phyloP scores from a whole-genome alignment of 768 basidiomycete species.

The Cyclocybe cylindracea region DNA sequence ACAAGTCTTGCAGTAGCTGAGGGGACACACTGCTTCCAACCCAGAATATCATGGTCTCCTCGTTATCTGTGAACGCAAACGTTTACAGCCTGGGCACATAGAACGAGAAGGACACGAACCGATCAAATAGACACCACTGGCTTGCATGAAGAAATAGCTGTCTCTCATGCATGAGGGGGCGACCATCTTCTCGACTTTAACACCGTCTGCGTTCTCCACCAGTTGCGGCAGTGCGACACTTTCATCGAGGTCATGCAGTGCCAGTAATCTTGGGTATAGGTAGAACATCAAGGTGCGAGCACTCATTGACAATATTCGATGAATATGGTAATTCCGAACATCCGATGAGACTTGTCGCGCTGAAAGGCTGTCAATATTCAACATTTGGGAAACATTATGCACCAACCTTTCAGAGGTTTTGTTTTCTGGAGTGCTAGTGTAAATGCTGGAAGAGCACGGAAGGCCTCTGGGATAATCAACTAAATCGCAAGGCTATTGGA shows the following conservation, averaged over 20 bases:
- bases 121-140: constrained; percentile 89
- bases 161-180: constrained; percentile 81
- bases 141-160: constrained; percentile 87
- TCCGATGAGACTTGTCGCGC: constrained; percentile 91
- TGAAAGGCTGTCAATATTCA: constrained; percentile 26
- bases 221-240: constrained; percentile 67
- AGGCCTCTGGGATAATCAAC: constrained; percentile 94
- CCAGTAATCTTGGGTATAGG: constrained; percentile 87
- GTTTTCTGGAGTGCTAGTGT: constrained; percentile 81
- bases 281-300: constrained; percentile 72
- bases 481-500: constrained; percentile 27
- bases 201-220: constrained; percentile 19
- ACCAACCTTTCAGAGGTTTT: constrained; percentile 88
- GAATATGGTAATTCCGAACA: constrained; percentile 84
- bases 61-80: constrained; percentile 19
- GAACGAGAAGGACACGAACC: constrained; percentile 47
- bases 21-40: constrained; percentile 82
- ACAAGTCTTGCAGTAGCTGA: constrained; percentile 78
- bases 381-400: constrained; percentile 3
- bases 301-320: constrained; percentile 70
- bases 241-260: constrained; percentile 82
- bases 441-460: constrained; percentile 83
- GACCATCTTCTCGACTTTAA: constrained; percentile 54
- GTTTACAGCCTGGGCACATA: background rate
- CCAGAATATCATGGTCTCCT: constrained; percentile 75